phyloP scores from a whole-genome alignment of 163 green algal genomes.

The Scenedesmus sp. region DNA sequence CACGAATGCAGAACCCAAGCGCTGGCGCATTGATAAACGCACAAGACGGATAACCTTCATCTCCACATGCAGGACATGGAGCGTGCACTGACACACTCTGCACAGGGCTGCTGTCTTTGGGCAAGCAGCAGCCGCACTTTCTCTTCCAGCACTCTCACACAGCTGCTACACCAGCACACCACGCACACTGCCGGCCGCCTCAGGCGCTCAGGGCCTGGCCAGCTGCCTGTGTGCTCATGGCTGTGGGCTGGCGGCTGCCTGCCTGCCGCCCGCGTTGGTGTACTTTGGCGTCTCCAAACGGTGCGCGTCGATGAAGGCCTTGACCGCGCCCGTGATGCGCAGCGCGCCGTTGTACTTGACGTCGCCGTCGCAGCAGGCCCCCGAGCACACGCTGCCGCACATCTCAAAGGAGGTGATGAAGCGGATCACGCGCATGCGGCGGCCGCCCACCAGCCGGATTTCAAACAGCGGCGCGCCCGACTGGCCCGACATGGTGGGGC shows the following conservation, averaged over 20 bases:
- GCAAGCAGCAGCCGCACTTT: too few species aligned
- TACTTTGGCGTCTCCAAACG: not conserved
- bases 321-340: not conserved
- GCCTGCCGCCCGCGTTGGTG: not conserved
- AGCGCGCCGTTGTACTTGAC: not conserved
- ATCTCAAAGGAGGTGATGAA: not conserved
- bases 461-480: not conserved
- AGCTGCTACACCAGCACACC: not conserved
- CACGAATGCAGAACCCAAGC: not conserved
- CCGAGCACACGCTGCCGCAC: not conserved
- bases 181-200: not conserved
- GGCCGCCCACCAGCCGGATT: not conserved
- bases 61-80: not conserved
- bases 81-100: not conserved
- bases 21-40: not conserved
- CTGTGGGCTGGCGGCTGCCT: not conserved
- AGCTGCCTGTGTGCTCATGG: not conserved
- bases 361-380: not conserved
- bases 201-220: not conserved
- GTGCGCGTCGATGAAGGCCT: not conserved
- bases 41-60: not conserved
- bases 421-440: not conserved
- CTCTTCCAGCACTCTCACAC: too few species aligned
- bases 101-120: not conserved
- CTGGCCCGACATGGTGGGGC: conserved; percentile 2